phyloP scores from a whole-genome alignment of 2,329 filamentous ascomycete species.

The Fusarium falciforme region DNA sequence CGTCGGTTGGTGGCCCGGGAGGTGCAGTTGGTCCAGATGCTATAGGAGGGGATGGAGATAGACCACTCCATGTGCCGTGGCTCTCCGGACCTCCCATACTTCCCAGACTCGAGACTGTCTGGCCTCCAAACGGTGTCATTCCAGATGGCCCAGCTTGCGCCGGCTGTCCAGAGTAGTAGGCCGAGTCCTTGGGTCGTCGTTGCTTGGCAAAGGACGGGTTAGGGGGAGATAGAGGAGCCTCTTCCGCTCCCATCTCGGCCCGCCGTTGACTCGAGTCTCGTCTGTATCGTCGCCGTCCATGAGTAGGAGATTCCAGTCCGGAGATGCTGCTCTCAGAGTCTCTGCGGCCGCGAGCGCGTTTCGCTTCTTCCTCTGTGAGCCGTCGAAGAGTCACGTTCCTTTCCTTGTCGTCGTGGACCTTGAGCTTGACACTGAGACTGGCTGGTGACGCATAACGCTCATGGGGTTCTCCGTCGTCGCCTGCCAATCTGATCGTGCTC shows the following conservation, averaged over 20 bases:
- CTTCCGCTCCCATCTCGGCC: slow-evolving; percentile 58
- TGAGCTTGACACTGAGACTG: slow-evolving; percentile 68
- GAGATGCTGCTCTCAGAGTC: slow-evolving; percentile 68
- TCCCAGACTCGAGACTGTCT: slow-evolving; percentile 60
- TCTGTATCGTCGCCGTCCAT: slow-evolving; percentile 62
- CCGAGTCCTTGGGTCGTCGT: slow-evolving; percentile 67
- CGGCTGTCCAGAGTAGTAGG: slow-evolving; percentile 67
- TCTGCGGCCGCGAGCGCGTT: slow-evolving; percentile 56
- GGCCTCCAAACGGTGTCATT: slow-evolving; percentile 47
- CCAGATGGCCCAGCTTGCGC: slow-evolving; percentile 55
- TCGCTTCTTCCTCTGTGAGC: slow-evolving; percentile 70
- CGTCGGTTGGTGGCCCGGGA: slow-evolving; percentile 48
- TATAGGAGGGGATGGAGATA: slow-evolving; percentile 57
- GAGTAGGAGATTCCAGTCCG: slow-evolving; percentile 63
- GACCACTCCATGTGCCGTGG: slow-evolving; percentile 65
- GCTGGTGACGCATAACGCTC: slow-evolving; percentile 55
- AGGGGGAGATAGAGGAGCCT: slow-evolving; percentile 62
- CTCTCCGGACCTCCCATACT: slow-evolving; percentile 59
- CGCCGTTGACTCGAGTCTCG: slow-evolving; percentile 62
- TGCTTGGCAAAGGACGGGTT: slow-evolving; percentile 67
- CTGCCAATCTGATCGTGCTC: slow-evolving; percentile 55
- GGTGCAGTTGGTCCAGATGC: slow-evolving; percentile 34
- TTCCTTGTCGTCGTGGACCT: slow-evolving; percentile 69
- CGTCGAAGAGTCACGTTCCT: slow-evolving; percentile 71
- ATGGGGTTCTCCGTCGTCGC: slow-evolving; percentile 57